Evolutionary conservation across 2,329 filamentous ascomycete species (phyloP).

Genomic region (Corynespora cassiicola): DNA sequence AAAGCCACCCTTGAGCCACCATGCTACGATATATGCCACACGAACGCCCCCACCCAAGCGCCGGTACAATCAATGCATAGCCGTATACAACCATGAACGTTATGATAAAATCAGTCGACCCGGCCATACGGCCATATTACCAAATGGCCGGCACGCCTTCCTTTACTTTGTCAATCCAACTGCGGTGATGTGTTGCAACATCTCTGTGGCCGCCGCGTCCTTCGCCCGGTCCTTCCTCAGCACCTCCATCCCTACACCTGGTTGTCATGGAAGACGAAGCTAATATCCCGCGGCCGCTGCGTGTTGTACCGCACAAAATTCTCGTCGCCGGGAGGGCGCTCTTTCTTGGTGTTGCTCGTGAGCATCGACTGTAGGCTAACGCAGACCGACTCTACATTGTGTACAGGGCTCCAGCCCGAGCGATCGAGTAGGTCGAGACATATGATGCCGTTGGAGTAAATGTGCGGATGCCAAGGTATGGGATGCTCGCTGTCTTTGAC

Average conservation of each 20-base stretch:
- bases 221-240: neutral
- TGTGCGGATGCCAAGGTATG: slow-evolving; percentile 95
- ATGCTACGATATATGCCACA: no score
- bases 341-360: slow-evolving; percentile 90
- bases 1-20: no score
- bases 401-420: slow-evolving; percentile 93
- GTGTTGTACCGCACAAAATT: slow-evolving; percentile 86
- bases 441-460: slow-evolving; percentile 98
- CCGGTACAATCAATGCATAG: no score
- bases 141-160: no score
- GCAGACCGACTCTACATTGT: slow-evolving; percentile 95
- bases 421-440: slow-evolving; percentile 90
- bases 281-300: slow-evolving; percentile 83
- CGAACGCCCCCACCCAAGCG: no score
- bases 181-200: no score
- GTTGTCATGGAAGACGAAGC: slow-evolving; percentile 93
- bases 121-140: no score
- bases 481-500: slow-evolving; percentile 64
- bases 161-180: no score
- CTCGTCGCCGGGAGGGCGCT: slow-evolving; percentile 87
- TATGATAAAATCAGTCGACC: no score
- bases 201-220: no score
- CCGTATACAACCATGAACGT: no score
- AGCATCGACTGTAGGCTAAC: slow-evolving; percentile 99
- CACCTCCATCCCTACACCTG: slow-evolving; percentile 48